phyloP scores from a whole-genome alignment of 495 filamentous ascomycete genomes.

The Physcia stellaris region DNA sequence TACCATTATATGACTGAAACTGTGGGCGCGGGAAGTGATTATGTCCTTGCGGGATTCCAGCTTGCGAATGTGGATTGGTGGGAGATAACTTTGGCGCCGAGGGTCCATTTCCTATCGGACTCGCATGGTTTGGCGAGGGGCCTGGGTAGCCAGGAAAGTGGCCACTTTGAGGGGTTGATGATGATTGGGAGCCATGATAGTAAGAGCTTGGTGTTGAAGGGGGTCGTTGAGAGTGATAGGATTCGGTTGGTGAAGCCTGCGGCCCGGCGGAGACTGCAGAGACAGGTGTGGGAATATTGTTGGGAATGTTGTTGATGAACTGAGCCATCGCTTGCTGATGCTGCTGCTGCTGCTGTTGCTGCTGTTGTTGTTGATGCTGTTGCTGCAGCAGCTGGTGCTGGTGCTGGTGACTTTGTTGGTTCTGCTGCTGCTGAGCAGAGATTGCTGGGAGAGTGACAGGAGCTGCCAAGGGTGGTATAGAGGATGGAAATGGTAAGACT shows the following conservation, averaged over 20 bases:
- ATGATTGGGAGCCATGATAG: slow-evolving; percentile 41
- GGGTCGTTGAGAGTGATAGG: no score
- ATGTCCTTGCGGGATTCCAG: slow-evolving; percentile 25
- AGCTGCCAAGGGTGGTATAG: slow-evolving; percentile 34
- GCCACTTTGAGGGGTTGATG: slow-evolving; percentile 50
- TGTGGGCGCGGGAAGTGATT: slow-evolving; percentile 37
- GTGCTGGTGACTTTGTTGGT: slow-evolving; percentile 7
- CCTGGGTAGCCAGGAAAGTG: slow-evolving; percentile 42
- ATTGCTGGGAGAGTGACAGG: slow-evolving; percentile 18
- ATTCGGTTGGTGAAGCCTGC: slow-evolving; percentile 18
- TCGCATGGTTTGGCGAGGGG: slow-evolving; percentile 43
- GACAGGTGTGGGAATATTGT: slow-evolving; percentile 28
- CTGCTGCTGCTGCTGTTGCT: slow-evolving; percentile 20
- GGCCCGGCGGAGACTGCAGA: slow-evolving; percentile 8
- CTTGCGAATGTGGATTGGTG: slow-evolving; percentile 32
- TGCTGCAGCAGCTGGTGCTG: slow-evolving; percentile 9
- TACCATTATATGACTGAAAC: no score
- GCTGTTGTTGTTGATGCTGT: no score
- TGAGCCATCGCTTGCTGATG: slow-evolving; percentile 25
- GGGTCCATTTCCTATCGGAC: slow-evolving; percentile 43
- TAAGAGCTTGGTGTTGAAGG: slow-evolving; percentile 46
- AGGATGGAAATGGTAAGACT: slow-evolving; percentile 43
- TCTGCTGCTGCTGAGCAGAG: slow-evolving; percentile 11
- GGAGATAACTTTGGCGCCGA: slow-evolving; percentile 38
- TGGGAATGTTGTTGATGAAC: slow-evolving; percentile 25